phyloP scores from a whole-genome alignment of 208 protist species.

The Hexamita inflata region DNA sequence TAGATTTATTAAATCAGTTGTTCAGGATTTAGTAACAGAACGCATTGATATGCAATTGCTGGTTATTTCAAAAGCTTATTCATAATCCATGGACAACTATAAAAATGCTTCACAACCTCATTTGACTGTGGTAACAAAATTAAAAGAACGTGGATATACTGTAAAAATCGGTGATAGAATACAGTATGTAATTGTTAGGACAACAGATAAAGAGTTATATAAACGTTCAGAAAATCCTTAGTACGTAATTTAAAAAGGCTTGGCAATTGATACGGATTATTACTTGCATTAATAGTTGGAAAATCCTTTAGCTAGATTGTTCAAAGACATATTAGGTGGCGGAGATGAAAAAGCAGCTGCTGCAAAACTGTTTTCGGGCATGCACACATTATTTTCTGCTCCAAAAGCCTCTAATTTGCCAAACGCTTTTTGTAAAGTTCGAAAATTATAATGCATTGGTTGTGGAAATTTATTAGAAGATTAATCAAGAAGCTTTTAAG shows the following conservation, averaged over 20 bases:
- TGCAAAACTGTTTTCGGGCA: not conserved
- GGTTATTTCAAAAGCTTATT: conserved; percentile 77
- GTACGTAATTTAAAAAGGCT: conserved; percentile 80
- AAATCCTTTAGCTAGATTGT: conserved; percentile 68
- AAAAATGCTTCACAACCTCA: conserved; percentile 58
- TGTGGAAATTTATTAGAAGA: too few relatives aligned
- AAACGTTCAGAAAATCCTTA: conserved; percentile 99
- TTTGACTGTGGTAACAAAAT: conserved; percentile 68
- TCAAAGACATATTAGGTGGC: conserved; percentile 74
- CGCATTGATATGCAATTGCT: conserved; percentile 76
- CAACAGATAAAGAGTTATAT: conserved; percentile 68
- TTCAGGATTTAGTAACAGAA: conserved; percentile 71
- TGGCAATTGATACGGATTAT: conserved; percentile 74
- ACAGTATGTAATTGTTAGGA: conserved; percentile 78
- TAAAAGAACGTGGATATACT: conserved; percentile 64
- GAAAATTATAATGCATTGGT: too few relatives aligned
- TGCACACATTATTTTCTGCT: too few relatives aligned
- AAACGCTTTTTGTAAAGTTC: too few relatives aligned
- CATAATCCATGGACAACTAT: conserved; percentile 81
- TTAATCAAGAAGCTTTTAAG: too few relatives aligned
- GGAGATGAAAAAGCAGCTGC: not conserved
- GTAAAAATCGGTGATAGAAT: conserved; percentile 74
- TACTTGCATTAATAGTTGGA: conserved; percentile 80
- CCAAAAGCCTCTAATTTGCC: too few relatives aligned
- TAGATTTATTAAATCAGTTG: conserved; percentile 63